Evolutionary conservation across 2,329 filamentous ascomycete species (phyloP).

Genomic region (Drechmeria coniospora): DNA sequence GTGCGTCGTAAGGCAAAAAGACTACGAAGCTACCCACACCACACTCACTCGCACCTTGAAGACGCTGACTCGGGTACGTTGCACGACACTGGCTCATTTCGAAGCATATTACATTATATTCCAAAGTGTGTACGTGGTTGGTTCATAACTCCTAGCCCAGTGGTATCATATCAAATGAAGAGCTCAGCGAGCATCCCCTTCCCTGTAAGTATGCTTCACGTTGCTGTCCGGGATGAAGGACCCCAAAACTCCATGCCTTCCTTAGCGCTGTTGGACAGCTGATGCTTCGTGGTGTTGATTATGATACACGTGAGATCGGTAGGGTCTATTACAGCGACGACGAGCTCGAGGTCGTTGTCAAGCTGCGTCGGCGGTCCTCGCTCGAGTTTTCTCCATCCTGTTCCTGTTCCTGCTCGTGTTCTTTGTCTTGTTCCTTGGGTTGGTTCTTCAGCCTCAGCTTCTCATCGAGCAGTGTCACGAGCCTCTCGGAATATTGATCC

Average conservation of each 20-base stretch:
- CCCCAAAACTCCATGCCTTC: slow-evolving; percentile 4
- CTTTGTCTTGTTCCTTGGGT: slow-evolving; percentile 14
- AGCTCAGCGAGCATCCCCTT: slow-evolving; percentile 7
- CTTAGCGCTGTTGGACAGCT: not conserved
- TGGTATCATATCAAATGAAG: slow-evolving; percentile 20
- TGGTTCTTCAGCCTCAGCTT: slow-evolving; percentile 40
- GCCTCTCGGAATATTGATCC: slow-evolving; percentile 59
- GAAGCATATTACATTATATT: too few species aligned
- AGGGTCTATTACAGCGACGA: slow-evolving; percentile 16
- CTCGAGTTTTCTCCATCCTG: slow-evolving; percentile 10
- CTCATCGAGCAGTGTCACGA: slow-evolving; percentile 58
- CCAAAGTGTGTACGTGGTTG: slow-evolving; percentile 1
- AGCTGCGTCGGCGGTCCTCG: slow-evolving; percentile 17
- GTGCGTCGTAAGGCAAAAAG: too few species aligned
- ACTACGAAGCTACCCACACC: too few species aligned
- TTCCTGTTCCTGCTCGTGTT: slow-evolving; percentile 11
- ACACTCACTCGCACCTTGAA: slow-evolving; percentile 3
- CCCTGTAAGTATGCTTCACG: too few species aligned
- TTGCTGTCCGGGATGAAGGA: too few species aligned
- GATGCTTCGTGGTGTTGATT: too few species aligned
- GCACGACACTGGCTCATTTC: too few species aligned
- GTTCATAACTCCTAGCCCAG: slow-evolving; percentile 15
- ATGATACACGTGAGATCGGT: slow-evolving; percentile 3
- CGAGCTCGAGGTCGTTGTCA: slow-evolving; percentile 18
- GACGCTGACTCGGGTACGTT: too few species aligned